A percentile compares a stretch with the other conserved stretches of the same genome.
phyloP scores from a whole-genome alignment of 805 yeast species.

The Debaryomyces prosopidis region DNA sequence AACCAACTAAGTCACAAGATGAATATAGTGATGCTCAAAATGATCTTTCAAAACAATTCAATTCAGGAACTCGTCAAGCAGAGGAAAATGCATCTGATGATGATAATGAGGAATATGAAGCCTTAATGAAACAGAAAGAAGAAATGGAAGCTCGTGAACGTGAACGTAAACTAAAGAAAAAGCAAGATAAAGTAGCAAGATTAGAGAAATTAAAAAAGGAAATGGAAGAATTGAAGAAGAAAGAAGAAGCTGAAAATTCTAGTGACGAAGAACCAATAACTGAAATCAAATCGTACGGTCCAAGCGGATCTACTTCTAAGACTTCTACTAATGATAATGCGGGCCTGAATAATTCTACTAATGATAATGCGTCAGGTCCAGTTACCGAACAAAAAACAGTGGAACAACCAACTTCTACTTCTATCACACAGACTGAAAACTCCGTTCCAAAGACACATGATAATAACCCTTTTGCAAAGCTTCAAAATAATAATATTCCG shows the following conservation, averaged over 20 bases:
- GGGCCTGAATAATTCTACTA: background rate
- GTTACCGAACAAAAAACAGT: background rate
- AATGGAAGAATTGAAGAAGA: constrained; percentile 52
- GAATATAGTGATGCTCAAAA: background rate
- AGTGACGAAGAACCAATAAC: constrained; percentile 30
- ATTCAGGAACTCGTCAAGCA: background rate
- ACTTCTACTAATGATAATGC: background rate
- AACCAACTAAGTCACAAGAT: background rate
- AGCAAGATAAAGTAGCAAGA: constrained; percentile 59
- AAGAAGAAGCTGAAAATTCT: constrained; percentile 16
- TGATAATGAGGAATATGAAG: constrained; percentile 50
- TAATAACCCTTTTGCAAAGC: constrained; percentile 53
- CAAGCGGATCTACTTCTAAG: constrained; percentile 1
- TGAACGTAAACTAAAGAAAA: constrained; percentile 49
- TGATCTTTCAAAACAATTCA: constrained; percentile 5
- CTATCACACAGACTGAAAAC: background rate
- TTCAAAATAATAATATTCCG: background rate
- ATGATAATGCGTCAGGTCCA: background rate
- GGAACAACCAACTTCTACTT: background rate
- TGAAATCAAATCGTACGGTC: constrained; percentile 21
- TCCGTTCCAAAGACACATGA: constrained; percentile 27
- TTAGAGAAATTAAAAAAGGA: constrained; percentile 58
- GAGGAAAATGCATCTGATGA: constrained; percentile 22
- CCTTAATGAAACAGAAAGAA: constrained; percentile 44
- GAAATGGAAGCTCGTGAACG: constrained; percentile 45